A percentile compares a stretch with the other conserved stretches of the same genome.
phyloP scores from a whole-genome alignment of 768 basidiomycete genomes.

The Lactarius quietus region DNA sequence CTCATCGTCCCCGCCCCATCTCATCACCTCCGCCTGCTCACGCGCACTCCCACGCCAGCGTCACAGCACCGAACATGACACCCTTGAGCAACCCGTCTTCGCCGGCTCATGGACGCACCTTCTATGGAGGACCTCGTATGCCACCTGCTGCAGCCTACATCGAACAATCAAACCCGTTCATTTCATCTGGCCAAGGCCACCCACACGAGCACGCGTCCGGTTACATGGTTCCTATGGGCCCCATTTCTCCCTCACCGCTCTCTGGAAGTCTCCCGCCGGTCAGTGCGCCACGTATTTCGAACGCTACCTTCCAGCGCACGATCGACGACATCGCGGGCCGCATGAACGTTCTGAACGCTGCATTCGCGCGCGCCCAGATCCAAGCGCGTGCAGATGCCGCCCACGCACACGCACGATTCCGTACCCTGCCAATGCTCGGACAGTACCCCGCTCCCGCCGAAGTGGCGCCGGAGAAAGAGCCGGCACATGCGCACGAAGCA shows the following conservation, averaged over 20 bases:
- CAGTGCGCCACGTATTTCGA: slow-evolving; percentile 40
- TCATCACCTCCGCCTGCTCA: slow-evolving; percentile 25
- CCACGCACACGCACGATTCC: slow-evolving; percentile 14
- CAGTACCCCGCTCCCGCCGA: slow-evolving; percentile 7
- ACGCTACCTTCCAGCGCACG: slow-evolving; percentile 40
- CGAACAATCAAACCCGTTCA: slow-evolving; percentile 9
- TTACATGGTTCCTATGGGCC: slow-evolving; percentile 15
- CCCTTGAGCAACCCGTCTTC: slow-evolving; percentile 8
- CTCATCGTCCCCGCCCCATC: slow-evolving; percentile 25
- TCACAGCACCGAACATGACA: slow-evolving; percentile 9
- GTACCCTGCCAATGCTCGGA: slow-evolving; percentile 11
- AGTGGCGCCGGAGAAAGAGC: slow-evolving; percentile 17
- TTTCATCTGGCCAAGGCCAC: slow-evolving; percentile 6
- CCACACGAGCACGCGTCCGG: slow-evolving; percentile 11
- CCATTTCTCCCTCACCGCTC: slow-evolving; percentile 20
- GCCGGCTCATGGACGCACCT: slow-evolving; percentile 6
- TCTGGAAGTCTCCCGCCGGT: slow-evolving; percentile 38
- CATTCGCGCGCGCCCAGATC: slow-evolving; percentile 26
- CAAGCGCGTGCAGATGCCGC: slow-evolving; percentile 23
- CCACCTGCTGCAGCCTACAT: slow-evolving; percentile 3
- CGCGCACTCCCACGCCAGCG: slow-evolving; percentile 1
- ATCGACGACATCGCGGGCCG: slow-evolving; percentile 47
- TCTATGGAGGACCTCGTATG: slow-evolving; percentile 15
- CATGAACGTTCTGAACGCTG: slow-evolving; percentile 39
- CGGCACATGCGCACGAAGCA: neutral